Evolutionary conservation across 2,329 filamentous ascomycete genomes (phyloP), one percentile per base, ranked within the genome.

Genomic region (Sporothrix sp.): DNA sequence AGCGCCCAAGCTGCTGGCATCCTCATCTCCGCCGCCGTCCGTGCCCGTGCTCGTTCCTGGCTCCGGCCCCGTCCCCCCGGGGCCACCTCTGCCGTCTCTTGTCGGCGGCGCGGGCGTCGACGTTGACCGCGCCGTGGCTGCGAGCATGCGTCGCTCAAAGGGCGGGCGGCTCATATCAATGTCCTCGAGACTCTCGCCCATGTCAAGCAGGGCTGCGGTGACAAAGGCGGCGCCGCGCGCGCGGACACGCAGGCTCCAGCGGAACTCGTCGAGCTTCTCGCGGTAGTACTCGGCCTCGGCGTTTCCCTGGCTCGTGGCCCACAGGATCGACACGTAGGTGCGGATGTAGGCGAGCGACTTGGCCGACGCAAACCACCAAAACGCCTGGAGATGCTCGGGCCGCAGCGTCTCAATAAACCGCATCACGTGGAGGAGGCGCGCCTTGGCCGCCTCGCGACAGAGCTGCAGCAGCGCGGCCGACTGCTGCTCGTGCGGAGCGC

Each of bases 361-460:
- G 1, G 68, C 64, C 1, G 70, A 68, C 2, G 66, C 66, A 39
- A 70, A 70, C 51, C 69, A 69, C 70, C 70, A 72, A 49, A 72
- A 71, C 7, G 67, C 68, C 13, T 69, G 68, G 1, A 70, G 65
- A 36, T 72, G 70, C 47, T 71, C 69, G 3, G 69, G 69, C n/a
- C 68, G 66, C 7, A 71, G 56, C 3, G 63, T 66, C 14, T 66
- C 65, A 1, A 72, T 62, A 33, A 72, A 64, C 32, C 64, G 62
- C 14, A 70, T 69, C 0, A 68, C 69, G 1, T 61, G 59, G 10
- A 68, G 66, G 2, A 72, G 61, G 4, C 69, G 64, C 7, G 66
- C 60, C 7, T 65, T 62, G 20, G 69, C 69, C 4, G 67, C 69
- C 2, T 64, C 62, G 16, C 67, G 64, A 46, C 68, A 58, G 8